A percentile compares a stretch with the other conserved stretches of the same genome.
phyloP scores from a whole-genome alignment of 2,329 filamentous ascomycete species.

The Pezicula neosporulosa region DNA sequence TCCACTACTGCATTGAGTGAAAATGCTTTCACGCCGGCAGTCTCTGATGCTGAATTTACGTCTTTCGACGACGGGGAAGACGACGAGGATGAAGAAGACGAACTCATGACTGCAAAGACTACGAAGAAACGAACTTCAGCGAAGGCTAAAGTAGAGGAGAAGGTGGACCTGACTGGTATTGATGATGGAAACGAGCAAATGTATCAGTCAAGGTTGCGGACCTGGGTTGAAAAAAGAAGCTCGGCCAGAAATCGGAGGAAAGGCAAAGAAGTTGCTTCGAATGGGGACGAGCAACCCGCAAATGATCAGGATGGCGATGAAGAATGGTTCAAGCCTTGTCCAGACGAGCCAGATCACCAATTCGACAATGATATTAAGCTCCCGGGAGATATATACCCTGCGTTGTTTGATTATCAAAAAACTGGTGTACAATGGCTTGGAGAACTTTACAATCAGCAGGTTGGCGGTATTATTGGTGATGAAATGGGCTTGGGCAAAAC shows the following conservation, averaged over 20 bases:
- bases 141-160: constrained; percentile 25
- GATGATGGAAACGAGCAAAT: constrained; percentile 87
- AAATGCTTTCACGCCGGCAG: constrained; percentile 22
- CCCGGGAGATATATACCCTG: constrained; percentile 89
- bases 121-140: constrained; percentile 30
- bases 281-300: constrained; percentile 39
- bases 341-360: constrained; percentile 71
- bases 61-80: constrained; percentile 30
- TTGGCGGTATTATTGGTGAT: constrained; percentile 92
- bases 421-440: constrained; percentile 96
- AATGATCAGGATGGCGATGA: constrained; percentile 37
- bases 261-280: constrained; percentile 29
- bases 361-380: constrained; percentile 73
- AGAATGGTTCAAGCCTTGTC: constrained; percentile 86
- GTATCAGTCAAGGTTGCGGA: constrained; percentile 71
- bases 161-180: constrained; percentile 39
- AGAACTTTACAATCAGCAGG: constrained; percentile 83
- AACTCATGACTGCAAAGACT: constrained; percentile 34
- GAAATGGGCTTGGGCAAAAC: constrained; percentile 99
- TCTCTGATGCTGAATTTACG: constrained; percentile 20
- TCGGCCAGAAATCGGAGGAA: constrained; percentile 48
- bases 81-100: constrained; percentile 29
- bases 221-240: constrained; percentile 68
- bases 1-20: constrained; percentile 32
- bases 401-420: constrained; percentile 94